These are phyloP conservation scores for Fraxinus platypoda DNA, from an alignment of 305 asterid genomes.

Conservation along the genomic window DNA sequence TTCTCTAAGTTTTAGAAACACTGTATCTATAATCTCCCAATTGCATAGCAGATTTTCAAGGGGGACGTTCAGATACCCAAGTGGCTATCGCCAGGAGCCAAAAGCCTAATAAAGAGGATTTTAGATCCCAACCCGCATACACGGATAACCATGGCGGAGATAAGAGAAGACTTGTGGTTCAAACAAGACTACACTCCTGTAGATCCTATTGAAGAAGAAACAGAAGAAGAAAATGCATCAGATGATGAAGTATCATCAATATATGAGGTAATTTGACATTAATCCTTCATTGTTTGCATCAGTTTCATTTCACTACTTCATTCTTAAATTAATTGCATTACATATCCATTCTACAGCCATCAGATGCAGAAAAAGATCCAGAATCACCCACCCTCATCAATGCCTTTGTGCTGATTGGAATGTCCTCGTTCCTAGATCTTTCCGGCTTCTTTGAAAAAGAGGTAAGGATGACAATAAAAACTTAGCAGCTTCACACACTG, in stretches of 20 bases:
- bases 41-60: conserved; percentile 64
- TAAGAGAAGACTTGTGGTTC: conserved; percentile 80
- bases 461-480: conserved; percentile 38
- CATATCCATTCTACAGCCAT: conserved; percentile 36
- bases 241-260: conserved; percentile 51
- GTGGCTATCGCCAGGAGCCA: conserved; percentile 84
- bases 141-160: conserved; percentile 62
- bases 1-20: not conserved
- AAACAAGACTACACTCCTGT: conserved; percentile 65
- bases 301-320: conserved; percentile 2
- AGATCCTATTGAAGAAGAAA: conserved; percentile 51
- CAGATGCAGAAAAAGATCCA: conserved; percentile 55
- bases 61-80: conserved; percentile 81
- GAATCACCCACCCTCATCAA: conserved; percentile 62
- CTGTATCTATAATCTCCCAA: not conserved
- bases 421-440: conserved; percentile 91
- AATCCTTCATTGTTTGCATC: not conserved
- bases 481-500: conserved; percentile 3
- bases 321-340: conserved; percentile 11
- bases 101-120: conserved; percentile 69
- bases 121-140: conserved; percentile 83
- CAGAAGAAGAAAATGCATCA: conserved; percentile 37
- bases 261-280: conserved; percentile 41
- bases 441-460: conserved; percentile 96
- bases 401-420: conserved; percentile 92